Base-by-base conservation (phyloP, 495 filamentous ascomycete genomes). In the Aspergillus saccharolyticus region DNA sequence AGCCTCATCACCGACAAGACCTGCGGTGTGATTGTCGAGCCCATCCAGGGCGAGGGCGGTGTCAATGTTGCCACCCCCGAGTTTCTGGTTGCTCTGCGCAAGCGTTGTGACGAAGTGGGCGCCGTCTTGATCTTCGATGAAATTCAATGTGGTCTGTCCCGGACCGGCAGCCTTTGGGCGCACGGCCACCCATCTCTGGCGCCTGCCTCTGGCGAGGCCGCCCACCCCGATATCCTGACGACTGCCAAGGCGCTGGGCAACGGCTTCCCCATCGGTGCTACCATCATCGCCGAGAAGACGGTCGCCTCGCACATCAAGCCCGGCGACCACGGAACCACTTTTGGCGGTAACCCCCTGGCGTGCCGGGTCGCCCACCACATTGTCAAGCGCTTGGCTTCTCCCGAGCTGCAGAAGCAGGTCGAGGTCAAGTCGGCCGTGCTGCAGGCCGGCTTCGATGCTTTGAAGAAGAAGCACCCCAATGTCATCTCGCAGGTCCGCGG, bases 311-410 rank as follows among this genome's bases (percentile, higher is more conserved):
- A 87, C 68, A 95, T 98, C 67, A 86, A 89, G 64, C 84, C 89
- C 5, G 94, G 94, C 47, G 94, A 98, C 66, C 94, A 98, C 70
- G 94, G 94, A 20, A 98, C 94, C 1, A 98, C 94, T 14, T 98
- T 96, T 63, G 94, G 94, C 18, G 94, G 94, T 2, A 98, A 97
- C 74, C 95, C 94, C 17, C 78, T 98, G 15, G 94, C 83, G 1
- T 89, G 86, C 64, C 80, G 92, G 42, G 69, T 97, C 2, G 95
- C 90, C 3, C 86, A 95, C 66, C 83, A 93, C 67, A 85, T 96
- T 49, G 81, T 98, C 55, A 74, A 75, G n/a, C 80, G 89, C 15
- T 78, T 98, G 15, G 79, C 87, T 0, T 78, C 87, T 4, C 72
- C 80, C 0, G 77, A 76, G 48, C 71, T 97, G 42, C 86, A 89